Evolutionary conservation across 2,329 filamentous ascomycete species (phyloP), one percentile per base, ranked within the genome.

Genomic region (Aspergillus pseudoviridinutans): DNA sequence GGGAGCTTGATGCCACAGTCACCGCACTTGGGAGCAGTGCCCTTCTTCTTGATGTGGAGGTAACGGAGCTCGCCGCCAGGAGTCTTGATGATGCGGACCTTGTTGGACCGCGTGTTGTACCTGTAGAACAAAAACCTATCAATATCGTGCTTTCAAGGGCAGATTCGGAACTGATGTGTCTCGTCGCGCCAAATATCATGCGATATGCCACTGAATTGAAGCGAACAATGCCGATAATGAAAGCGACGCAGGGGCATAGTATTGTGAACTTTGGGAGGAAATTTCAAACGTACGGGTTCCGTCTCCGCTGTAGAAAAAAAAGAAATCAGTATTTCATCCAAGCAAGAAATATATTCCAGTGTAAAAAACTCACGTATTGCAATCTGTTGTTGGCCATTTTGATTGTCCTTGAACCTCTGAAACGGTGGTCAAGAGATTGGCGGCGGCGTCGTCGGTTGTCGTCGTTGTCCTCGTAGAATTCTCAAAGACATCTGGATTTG

Each of bases 41-140:
- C 94, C 80, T 88, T 90, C 91, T 99, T 99, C 90, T 97, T 97
- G 85, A 97, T 92, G 89, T 99, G 93, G 73, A 97, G 90, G 78
- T 96, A 88, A 79, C 94, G 88, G 76, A 96, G 88, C 79, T 93
- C 87, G 79, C 94, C 94, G 80, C 94, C 95, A 70, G 95, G 94
- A 70, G 94, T 99, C 87, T 94, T 94, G 81, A 96, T 80, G 75
- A 95, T 85, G 78, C 94, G 90, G 79, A 94, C 93, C 82, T 92
- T 91, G 90, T 99, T 97, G 80, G 91, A 96, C 79, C 84, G 84
- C 79, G 93, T 97, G 88, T 97, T 97, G 90, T 97, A 99, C 78
- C 91, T 94, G 75, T 69, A 64, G 59, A 61, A 55, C 46, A 42
- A 57, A 54, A 64, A 54, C 63, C 62, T 59, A 71, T 76, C 71